phyloP scores from a whole-genome alignment of 1,284 basidiomycete genomes.

The Singerocomus inundabilis region DNA sequence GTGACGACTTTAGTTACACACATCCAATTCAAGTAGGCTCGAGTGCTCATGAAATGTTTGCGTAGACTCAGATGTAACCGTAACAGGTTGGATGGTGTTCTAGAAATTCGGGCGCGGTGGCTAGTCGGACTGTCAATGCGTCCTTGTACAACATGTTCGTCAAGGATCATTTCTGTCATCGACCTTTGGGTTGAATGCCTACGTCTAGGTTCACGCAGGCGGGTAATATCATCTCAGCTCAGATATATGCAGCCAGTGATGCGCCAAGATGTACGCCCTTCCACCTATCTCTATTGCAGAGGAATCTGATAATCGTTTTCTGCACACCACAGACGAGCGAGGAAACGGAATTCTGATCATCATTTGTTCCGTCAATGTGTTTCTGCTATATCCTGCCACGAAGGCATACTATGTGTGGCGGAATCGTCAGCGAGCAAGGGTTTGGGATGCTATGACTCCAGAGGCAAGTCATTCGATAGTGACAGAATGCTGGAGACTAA shows the following conservation, averaged over 20 bases:
- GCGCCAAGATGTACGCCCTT: conserved; percentile 43
- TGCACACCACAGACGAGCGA: conserved; percentile 39
- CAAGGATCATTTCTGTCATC: too few relatives aligned
- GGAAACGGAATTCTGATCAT: conserved; percentile 48
- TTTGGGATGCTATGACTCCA: conserved; percentile 48
- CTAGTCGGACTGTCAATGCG: too few relatives aligned
- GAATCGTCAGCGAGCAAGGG: too few relatives aligned
- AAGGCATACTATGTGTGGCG: conserved; percentile 53
- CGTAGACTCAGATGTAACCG: too few relatives aligned
- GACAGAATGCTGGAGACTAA: not conserved
- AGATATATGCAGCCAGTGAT: conserved; percentile 49
- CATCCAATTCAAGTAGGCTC: too few relatives aligned
- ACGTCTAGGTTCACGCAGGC: conserved; percentile 46
- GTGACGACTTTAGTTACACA: too few relatives aligned
- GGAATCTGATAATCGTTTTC: not conserved
- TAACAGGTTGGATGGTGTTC: too few relatives aligned
- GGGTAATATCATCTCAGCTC: conserved; percentile 39
- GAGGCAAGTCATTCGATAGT: conserved; percentile 34
- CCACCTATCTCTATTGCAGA: not conserved
- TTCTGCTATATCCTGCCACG: conserved; percentile 49
- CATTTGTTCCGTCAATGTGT: conserved; percentile 47
- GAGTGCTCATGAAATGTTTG: too few relatives aligned
- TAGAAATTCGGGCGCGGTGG: too few relatives aligned
- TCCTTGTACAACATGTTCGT: too few relatives aligned
- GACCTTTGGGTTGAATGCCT: too few relatives aligned